Conservation (phyloP, 345 rosid genomes). For the Linum tenue region DNA sequence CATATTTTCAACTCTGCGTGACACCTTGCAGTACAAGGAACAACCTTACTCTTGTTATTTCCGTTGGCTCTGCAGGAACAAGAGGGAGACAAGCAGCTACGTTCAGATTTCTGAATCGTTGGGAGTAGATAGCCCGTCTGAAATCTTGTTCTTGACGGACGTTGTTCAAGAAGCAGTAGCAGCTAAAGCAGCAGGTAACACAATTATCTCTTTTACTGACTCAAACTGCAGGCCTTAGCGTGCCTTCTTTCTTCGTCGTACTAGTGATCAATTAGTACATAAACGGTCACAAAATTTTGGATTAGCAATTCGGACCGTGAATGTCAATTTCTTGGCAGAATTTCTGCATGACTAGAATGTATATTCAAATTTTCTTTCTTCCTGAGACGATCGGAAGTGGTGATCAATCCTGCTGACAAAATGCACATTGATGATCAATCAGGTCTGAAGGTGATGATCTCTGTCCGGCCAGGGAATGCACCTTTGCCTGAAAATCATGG, state of each 20-base stretch:
- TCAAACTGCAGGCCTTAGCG: neutral
- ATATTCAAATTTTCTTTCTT: too few species aligned
- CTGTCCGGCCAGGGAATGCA: conserved; percentile 63
- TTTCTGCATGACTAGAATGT: neutral
- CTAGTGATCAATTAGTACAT: too few species aligned
- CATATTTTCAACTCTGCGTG: neutral
- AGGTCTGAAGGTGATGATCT: conserved; percentile 56
- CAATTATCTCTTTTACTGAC: neutral
- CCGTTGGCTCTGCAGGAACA: conserved; percentile 46
- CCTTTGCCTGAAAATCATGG: conserved; percentile 55
- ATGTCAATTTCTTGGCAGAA: neutral
- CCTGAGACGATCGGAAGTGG: neutral
- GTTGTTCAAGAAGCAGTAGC: conserved; percentile 84
- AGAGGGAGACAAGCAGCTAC: conserved; percentile 66
- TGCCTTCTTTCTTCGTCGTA: neutral
- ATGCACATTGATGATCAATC: neutral
- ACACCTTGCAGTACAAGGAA: neutral
- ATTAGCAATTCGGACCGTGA: too few species aligned
- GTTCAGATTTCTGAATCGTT: conserved; percentile 59
- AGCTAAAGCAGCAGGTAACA: conserved; percentile 74
- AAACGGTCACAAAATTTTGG: too few species aligned
- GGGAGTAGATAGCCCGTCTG: conserved; percentile 80
- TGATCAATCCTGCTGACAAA: neutral
- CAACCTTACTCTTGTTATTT: neutral
- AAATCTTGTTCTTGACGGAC: conserved; percentile 73